Evolutionary conservation across 179 eudicot species (phyloP), one percentile per base, ranked within the genome.

Genomic region (Beta macrorhiza): DNA sequence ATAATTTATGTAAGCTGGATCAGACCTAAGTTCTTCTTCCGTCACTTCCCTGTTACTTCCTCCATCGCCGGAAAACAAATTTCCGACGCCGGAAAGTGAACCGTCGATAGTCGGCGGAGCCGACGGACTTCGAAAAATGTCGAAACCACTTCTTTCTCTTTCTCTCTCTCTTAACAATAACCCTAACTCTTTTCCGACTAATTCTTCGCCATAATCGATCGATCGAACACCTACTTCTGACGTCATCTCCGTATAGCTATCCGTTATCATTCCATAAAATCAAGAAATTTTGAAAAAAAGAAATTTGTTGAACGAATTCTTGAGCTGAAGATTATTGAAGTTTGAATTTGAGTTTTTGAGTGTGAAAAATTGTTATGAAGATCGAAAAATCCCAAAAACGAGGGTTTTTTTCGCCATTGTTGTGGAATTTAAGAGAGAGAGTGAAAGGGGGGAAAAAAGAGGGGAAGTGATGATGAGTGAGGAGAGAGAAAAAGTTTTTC

Each of bases 101-200:
- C 94, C 96, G 78, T 91, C 98, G 11, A 91, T 90, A 17, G 98
- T 93, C n/a, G 98, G 98, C 44, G 98, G 98, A 80, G 98, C 98
- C 57, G 98, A 95, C 25, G 98, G 98, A 82, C 95, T 91, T 12
- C 99, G 82, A 61, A 85, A 89, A 82, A 95, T 80, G 72, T 92
- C 97, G 56, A 86, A 86, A 71, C 91, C 94, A 81, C 85, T 87
- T 17, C 82, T 82, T 65, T 89, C 96, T 17, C 86, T 85, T 49
- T 87, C 86, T 74, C 92, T 87, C 86, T 74, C 92, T 8, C 85
- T 85, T 2, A 92, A 85, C 86, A 91, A 79, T 73, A 89, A 72
- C 42, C 91, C 89, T 68, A 92, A 81, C 69, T 93, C 94, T 79
- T 87, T 85, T 79, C 87, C 85, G 0, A 78, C 91, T 49, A 88